Percentiles rank a stretch among this genome's conserved stretches.
Conservation (phyloP, 2,329 filamentous ascomycete species). For the Claviceps capensis region DNA sequence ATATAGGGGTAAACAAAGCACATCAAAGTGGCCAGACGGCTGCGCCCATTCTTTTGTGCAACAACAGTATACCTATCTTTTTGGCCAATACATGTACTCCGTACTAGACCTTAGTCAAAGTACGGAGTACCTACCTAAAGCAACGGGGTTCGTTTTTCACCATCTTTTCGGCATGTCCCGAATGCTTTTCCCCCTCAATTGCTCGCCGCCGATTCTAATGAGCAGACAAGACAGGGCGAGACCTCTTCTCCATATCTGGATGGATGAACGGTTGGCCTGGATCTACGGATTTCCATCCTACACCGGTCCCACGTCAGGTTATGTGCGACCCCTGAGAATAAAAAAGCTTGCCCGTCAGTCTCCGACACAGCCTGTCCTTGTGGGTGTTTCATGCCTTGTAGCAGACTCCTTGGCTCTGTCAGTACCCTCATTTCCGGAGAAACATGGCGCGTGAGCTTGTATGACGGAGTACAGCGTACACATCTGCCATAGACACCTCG, state of each 20-base stretch:
- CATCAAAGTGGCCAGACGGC: no score
- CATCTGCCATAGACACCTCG: not conserved
- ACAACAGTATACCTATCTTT: no score
- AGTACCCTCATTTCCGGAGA: not conserved
- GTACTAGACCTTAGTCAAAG: not conserved
- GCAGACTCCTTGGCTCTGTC: constrained; percentile 5
- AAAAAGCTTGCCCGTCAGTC: constrained; percentile 3
- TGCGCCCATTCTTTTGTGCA: no score
- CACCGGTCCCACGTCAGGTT: constrained; percentile 9
- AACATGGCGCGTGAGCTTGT: not conserved
- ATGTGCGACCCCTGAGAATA: constrained; percentile 6
- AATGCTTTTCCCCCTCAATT: not conserved
- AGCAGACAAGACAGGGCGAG: not conserved
- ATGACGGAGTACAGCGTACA: not conserved
- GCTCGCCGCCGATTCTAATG: not conserved
- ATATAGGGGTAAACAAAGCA: no score
- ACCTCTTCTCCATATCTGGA: not conserved
- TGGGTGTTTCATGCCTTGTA: constrained; percentile 10
- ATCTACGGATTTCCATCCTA: constrained; percentile 4
- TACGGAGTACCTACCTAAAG: not conserved
- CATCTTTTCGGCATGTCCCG: constrained; percentile 6
- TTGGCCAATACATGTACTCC: no score
- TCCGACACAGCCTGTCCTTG: constrained; percentile 5
- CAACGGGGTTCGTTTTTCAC: not conserved
- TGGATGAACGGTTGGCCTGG: constrained; percentile 1